Evolutionary conservation across 768 basidiomycete species (phyloP), one percentile per base, ranked within the genome.

Genomic region (Krasilnikovozyma curviuscula): DNA sequence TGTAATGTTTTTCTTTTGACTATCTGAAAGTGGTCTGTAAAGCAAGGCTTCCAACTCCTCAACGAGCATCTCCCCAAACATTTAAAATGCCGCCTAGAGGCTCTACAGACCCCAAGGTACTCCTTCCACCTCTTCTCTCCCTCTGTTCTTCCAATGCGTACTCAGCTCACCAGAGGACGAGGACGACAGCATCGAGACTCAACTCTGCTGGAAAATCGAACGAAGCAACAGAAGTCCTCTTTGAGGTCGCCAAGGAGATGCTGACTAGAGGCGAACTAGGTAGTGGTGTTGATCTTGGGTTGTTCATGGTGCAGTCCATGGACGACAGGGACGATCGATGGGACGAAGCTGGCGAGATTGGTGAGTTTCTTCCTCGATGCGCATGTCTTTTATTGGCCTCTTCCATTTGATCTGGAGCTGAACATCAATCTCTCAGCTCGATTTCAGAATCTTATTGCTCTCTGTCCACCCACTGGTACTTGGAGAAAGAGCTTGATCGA

Each of bases 91-190:
- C n/a, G n/a, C n/a, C n/a, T n/a, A n/a, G n/a, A n/a, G n/a, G n/a
- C n/a, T n/a, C n/a, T n/a, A n/a, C n/a, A n/a, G n/a, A n/a, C n/a
- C n/a, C n/a, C n/a, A n/a, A n/a, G n/a, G n/a, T n/a, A n/a, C n/a
- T n/a, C n/a, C n/a, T n/a, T n/a, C n/a, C n/a, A n/a, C n/a, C n/a
- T n/a, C n/a, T n/a, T n/a, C n/a, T n/a, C n/a, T n/a, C n/a, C n/a
- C n/a, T n/a, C n/a, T n/a, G n/a, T n/a, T n/a, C n/a, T n/a, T n/a
- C n/a, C n/a, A n/a, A n/a, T n/a, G n/a, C n/a, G n/a, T 93, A 93
- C 63, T 84, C 88, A 53, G 89, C 89, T 0, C 91, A 95, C 58
- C 89, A 95, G 65, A 95, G 95, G 66, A 85, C 88, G 9, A 76
- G 91, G 24, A 95, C 89, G 16, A 93, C 91, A 55, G 85, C 85